Conservation (phyloP, 176 grass and related monocot genomes). For the Avena insularis region DNA sequence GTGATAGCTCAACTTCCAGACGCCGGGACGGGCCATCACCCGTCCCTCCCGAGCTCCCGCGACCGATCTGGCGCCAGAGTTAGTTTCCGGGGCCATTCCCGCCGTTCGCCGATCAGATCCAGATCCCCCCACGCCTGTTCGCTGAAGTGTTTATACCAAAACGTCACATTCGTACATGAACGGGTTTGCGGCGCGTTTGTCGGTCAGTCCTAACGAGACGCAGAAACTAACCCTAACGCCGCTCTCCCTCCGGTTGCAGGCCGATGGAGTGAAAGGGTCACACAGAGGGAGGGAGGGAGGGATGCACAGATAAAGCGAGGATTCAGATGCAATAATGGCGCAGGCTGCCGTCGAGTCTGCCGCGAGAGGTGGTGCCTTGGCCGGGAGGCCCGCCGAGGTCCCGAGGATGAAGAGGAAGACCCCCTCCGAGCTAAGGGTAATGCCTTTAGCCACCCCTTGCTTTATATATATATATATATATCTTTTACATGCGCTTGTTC, state of each 20-base stretch:
- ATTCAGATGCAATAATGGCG: slow-evolving; percentile 48
- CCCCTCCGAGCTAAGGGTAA: slow-evolving; percentile 79
- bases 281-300: not conserved
- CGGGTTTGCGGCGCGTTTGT: too few species aligned
- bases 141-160: not conserved
- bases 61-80: not conserved
- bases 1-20: not conserved
- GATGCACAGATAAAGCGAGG: slow-evolving; percentile 42
- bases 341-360: slow-evolving; percentile 62
- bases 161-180: too few species aligned
- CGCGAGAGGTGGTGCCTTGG: slow-evolving; percentile 36
- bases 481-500: not conserved
- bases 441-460: not conserved
- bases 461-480: not conserved
- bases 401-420: slow-evolving; percentile 89
- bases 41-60: not conserved
- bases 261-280: not conserved
- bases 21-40: not conserved
- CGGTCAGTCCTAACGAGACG: not conserved
- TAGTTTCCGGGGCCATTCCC: not conserved
- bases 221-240: not conserved
- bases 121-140: not conserved
- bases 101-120: not conserved
- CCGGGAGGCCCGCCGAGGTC: slow-evolving; percentile 39
- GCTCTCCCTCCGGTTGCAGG: not conserved